These are phyloP conservation scores for Sclerotinia glacialis DNA, from an alignment of 2,329 filamentous ascomycete genomes.

Conservation along the genomic window DNA sequence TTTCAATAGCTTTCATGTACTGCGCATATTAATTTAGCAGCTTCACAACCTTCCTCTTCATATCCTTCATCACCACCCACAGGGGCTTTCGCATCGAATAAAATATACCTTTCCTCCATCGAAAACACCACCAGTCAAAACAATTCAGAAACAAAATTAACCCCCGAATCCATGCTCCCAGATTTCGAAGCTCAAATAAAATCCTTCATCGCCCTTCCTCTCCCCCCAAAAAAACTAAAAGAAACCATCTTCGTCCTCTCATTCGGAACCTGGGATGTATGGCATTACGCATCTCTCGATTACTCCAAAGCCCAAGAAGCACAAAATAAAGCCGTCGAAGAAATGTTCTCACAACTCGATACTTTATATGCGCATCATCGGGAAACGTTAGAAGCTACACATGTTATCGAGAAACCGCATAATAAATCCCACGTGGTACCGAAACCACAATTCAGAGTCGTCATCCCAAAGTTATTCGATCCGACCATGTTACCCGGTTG, in stretches of 20 bases:
- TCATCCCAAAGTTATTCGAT: constrained; percentile 54
- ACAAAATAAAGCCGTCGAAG: constrained; percentile 28
- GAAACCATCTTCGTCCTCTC: constrained; percentile 37
- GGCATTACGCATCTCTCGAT: constrained; percentile 33
- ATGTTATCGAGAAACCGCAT: neutral
- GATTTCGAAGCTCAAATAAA: constrained; percentile 36
- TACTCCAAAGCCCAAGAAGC: constrained; percentile 24
- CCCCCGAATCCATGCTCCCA: constrained; percentile 26
- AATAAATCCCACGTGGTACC: neutral
- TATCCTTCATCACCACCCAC: constrained; percentile 30
- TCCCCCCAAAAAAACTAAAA: constrained; percentile 19
- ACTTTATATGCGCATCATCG: constrained; percentile 32
- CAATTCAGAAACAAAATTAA: constrained; percentile 4
- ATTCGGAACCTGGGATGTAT: constrained; percentile 40
- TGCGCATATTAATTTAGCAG: constrained; percentile 35
- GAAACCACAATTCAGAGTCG: constrained; percentile 45
- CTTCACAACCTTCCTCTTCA: constrained; percentile 30
- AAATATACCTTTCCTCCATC: constrained; percentile 25
- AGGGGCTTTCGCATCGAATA: constrained; percentile 33
- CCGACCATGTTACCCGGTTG: constrained; percentile 55
- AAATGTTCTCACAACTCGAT: constrained; percentile 36
- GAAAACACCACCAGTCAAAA: neutral
- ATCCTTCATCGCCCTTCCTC: constrained; percentile 32
- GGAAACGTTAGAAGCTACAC: constrained; percentile 10
- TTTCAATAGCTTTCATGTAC: constrained; percentile 35